Evolutionary conservation across 495 filamentous ascomycete genomes (phyloP).

Genomic region (Penicillium pancosmium): DNA sequence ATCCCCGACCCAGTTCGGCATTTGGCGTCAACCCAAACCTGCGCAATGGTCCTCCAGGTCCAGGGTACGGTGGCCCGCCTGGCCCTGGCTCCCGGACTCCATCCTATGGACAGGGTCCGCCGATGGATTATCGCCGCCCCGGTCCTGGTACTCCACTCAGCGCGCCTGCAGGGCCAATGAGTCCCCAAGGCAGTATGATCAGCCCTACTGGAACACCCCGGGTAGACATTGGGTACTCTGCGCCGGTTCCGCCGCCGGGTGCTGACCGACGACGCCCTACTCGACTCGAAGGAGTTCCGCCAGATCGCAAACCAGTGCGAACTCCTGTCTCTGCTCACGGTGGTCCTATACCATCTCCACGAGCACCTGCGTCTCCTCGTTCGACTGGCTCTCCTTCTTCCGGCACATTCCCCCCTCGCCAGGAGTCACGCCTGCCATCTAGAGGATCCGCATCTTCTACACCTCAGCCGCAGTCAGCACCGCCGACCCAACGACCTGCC

Average conservation of each 20-base stretch:
- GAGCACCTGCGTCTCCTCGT: slow-evolving; percentile 33
- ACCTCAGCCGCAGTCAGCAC: slow-evolving; percentile 31
- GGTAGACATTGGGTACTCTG: slow-evolving; percentile 57
- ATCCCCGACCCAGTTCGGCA: slow-evolving; percentile 62
- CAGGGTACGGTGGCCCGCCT: slow-evolving; percentile 29
- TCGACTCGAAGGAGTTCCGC: slow-evolving; percentile 35
- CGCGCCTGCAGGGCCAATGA: slow-evolving; percentile 31
- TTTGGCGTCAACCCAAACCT: slow-evolving; percentile 64
- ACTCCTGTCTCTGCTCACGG: slow-evolving; percentile 33
- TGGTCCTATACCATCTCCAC: slow-evolving; percentile 28
- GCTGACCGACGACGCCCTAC: slow-evolving; percentile 38
- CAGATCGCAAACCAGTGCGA: slow-evolving; percentile 39
- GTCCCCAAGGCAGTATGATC: slow-evolving; percentile 29
- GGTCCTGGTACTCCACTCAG: slow-evolving; percentile 37
- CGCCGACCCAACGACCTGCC: slow-evolving; percentile 35
- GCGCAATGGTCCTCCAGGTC: slow-evolving; percentile 39
- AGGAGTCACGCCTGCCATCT: slow-evolving; percentile 38
- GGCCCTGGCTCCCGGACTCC: slow-evolving; percentile 20
- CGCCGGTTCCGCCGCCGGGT: slow-evolving; percentile 48
- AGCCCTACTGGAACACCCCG: slow-evolving; percentile 39
- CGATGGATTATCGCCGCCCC: slow-evolving; percentile 46
- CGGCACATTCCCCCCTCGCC: slow-evolving; percentile 34
- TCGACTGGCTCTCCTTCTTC: slow-evolving; percentile 36
- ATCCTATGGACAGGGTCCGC: slow-evolving; percentile 23
- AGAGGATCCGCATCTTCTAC: slow-evolving; percentile 36